These are phyloP conservation scores for Asterophora lycoperdoides DNA, from an alignment of 768 basidiomycete genomes.

Conservation along the genomic window DNA sequence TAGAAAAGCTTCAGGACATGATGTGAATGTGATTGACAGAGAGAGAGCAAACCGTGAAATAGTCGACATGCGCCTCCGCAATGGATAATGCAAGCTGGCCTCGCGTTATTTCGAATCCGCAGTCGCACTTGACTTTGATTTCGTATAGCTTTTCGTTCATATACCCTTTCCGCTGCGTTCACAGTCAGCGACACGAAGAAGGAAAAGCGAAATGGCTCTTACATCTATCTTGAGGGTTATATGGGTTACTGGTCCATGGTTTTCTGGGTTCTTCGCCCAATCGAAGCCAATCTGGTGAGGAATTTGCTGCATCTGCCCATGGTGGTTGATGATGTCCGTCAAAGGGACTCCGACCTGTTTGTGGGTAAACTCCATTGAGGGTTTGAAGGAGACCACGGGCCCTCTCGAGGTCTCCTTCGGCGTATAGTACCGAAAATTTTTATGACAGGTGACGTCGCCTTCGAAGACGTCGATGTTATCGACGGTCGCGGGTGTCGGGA, in stretches of 20 bases:
- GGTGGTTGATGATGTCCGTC: too few relatives aligned
- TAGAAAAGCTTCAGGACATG: too few relatives aligned
- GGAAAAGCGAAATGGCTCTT: not conserved
- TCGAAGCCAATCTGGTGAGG: not conserved
- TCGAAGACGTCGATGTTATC: too few relatives aligned
- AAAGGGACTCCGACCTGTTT: too few relatives aligned
- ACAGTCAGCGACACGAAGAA: not conserved
- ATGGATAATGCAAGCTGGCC: constrained; percentile 3
- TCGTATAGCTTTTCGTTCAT: not conserved
- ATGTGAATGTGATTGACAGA: too few relatives aligned
- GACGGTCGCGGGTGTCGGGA: too few relatives aligned
- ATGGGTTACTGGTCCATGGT: not conserved
- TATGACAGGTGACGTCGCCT: too few relatives aligned
- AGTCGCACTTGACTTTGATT: constrained; percentile 2
- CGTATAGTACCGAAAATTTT: too few relatives aligned
- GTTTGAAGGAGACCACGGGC: too few relatives aligned
- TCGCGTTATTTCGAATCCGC: constrained; percentile 1
- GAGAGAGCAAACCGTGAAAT: not conserved
- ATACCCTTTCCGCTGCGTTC: constrained; percentile 1
- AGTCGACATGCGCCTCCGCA: not conserved
- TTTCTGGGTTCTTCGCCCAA: not conserved
- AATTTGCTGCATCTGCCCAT: too few relatives aligned
- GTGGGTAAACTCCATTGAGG: too few relatives aligned
- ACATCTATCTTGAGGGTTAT: constrained; percentile 1
- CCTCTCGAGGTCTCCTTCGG: too few relatives aligned